These are phyloP conservation scores for Peterozyma xylosa DNA, from an alignment of 805 yeast genomes.

Conservation along the genomic window DNA sequence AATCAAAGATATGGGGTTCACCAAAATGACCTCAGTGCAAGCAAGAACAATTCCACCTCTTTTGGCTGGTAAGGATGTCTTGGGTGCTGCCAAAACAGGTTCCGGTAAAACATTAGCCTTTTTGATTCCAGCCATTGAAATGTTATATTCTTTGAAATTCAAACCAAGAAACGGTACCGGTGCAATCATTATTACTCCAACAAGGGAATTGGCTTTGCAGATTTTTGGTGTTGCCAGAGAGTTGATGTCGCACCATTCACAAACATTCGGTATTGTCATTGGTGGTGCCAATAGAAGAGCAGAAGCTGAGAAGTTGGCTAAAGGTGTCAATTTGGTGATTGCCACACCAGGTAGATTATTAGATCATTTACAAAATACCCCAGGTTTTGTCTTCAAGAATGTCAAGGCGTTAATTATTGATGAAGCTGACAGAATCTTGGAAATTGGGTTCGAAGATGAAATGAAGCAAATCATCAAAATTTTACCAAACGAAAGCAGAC, in stretches of 20 bases:
- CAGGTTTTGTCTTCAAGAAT: constrained; percentile 90
- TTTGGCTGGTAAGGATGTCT: constrained; percentile 92
- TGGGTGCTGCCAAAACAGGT: constrained; percentile 99
- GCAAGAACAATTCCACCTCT: constrained; percentile 94
- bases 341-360: constrained; percentile 97
- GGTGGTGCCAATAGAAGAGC: constrained; percentile 98
- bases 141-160: constrained; percentile 82
- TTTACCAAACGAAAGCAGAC: constrained; percentile 88
- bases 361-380: constrained; percentile 94
- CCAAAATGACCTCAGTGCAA: constrained; percentile 89
- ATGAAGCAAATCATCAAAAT: constrained; percentile 95
- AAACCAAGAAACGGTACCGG: constrained; percentile 99
- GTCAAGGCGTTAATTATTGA: constrained; percentile 91
- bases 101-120: constrained; percentile 98
- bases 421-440: constrained; percentile 97
- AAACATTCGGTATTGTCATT: constrained; percentile 92
- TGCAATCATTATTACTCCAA: constrained; percentile 91
- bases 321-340: constrained; percentile 89
- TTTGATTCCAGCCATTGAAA: constrained; percentile 90
- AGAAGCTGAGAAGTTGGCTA: constrained; percentile 88
- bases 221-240: constrained; percentile 98
- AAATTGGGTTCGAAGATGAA: constrained; percentile 98
- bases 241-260: constrained; percentile 81
- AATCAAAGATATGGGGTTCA: constrained; percentile 82
- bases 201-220: constrained; percentile 95